Base-by-base conservation (phyloP, 2,329 filamentous ascomycete species). In the Arthrobotrys iridis region DNA sequence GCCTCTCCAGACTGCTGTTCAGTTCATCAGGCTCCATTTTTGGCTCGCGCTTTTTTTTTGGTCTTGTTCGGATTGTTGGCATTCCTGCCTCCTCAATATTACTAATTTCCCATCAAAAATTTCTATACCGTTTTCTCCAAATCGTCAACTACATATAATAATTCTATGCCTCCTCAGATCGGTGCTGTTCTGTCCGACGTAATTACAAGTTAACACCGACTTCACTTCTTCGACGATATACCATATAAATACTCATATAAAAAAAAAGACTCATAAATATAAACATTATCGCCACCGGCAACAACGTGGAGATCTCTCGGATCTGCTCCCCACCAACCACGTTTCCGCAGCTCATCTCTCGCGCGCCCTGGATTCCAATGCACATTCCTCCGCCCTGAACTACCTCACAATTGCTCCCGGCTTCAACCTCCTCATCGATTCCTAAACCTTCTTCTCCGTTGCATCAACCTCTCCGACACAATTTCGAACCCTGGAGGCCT, bases 401-500 rank as follows among this genome's bases (percentile, higher is more conserved):
- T 22, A 40, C 59, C 33, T n/a, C 37, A 37, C 48, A 33, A 24
- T 24, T 46, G 7, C 26, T 37, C 33, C 8, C 60, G 26, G 41
- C 40, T 22, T 41, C 26, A 46, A 41, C 24, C 20, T 28, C 35
- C 24, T 55, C 40, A 41, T 43, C 58, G 33, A 50, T 37, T 20
- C 15, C 48, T 24, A 43, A 45, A 50, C 52, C 33, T 24, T 30
- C 33, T 48, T n/a, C 33, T 13, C 15, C 22, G 8, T 35, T 0
- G 22, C 24, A 24, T 15, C 18, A 26, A 33, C 24, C 20, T 35
- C 45, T 57, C 28, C 71, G 71, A 50, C 71, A 75, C 57, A 68
- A 64, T 68, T 58, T 75, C 71, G 58, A 68, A 57, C 35, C 46
- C 71, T 35, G 63, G 37, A 35, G 45, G 52, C 58, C 62, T 67